Base-by-base conservation (phyloP, 306 rosid species). In the Prunus fruticosa region DNA sequence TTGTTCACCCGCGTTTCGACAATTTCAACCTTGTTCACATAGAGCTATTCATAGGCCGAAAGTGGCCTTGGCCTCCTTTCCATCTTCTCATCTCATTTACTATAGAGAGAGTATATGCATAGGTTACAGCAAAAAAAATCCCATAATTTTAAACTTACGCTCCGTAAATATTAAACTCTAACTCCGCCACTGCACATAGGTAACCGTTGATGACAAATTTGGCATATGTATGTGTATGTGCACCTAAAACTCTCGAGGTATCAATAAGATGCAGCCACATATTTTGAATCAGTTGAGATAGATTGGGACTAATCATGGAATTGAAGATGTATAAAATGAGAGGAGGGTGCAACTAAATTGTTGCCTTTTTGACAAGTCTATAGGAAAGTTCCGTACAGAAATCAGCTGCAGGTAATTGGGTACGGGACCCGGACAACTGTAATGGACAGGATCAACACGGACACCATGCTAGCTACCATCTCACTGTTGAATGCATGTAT, bases 191-290 rank as follows among this genome's bases (percentile, higher is more conserved):
- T 32, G 38, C 38, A 1, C 1, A 5, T 32, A 6, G 8, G 43
- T 34, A 6, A 34, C 43, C 9, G 9, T 38, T 38, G 1, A 38
- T 38, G 9, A 38, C 2, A 38, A 38, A 38, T 38, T 6, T 0
- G 43, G 9, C 43, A 38, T 63, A 72, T 49, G 56, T 54, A 72
- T 72, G 19, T 72, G 16, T 50, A 49, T 16, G 30, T 74, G 70
- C 38, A 60, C 19, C 19, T 22, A 60, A 60, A 60, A 4, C 28
- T 11, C 13, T 60, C 8, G 19, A 5, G 32, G 38, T 13, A 0
- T 60, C 2, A 6, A 56, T 12, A 14, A 25, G 10, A 15, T 60
- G 65, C 65, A 11, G 38, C 65, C 38, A 60, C 8, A 60, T 28
- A 60, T 12, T 5, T 60, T 25, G 32, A 60, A 60, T 2, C 65